Evolutionary conservation across 2,329 filamentous ascomycete genomes (phyloP), one percentile per base, ranked within the genome.

Genomic region (Aspergillus terreus): DNA sequence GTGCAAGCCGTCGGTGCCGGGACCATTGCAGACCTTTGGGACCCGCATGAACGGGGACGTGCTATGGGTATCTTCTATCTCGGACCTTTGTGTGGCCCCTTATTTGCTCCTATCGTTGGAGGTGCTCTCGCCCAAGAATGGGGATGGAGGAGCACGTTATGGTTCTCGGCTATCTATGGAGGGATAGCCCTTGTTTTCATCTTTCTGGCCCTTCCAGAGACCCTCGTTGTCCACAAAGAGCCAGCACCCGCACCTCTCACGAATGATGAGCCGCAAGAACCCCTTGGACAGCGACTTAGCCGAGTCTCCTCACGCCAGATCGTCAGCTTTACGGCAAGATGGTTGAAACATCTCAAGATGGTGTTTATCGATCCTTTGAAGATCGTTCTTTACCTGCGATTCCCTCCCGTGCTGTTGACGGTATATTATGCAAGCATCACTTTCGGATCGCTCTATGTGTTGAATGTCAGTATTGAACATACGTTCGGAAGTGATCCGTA

Each of bases 11-110:
- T 94, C 6, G 89, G 90, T 4, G 88, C 88, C 2, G 90, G 90
- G 5, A 92, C 89, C 2, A 88, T 94, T 52, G 85, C 89, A 42
- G 89, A 94, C 65, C 78, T 92, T 11, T 95, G 88, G 86, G 86
- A 90, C 57, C 71, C 83, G 0, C 78, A 75, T 45, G 85, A 92
- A 66, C 77, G 90, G 46, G 90, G 90, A 2, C 76, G 75, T 14
- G 89, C 89, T n/a, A 94, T 94, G 88, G 83, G 87, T 2, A 78
- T 88, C 38, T 94, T 92, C 70, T 94, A 92, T 61, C 78, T 94
- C 0, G 90, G 90, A 0, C 89, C 90, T 0, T 71, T 94, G 7
- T 80, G 84, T 45, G 89, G 88, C 0, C 90, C 90, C 0, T 71
- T 94, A 12, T 68, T 92, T 5, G 84, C 86, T 0, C 90, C 90